Evolutionary conservation across 2,329 filamentous ascomycete genomes (phyloP).

Genomic region (Byssothecium circinans): DNA sequence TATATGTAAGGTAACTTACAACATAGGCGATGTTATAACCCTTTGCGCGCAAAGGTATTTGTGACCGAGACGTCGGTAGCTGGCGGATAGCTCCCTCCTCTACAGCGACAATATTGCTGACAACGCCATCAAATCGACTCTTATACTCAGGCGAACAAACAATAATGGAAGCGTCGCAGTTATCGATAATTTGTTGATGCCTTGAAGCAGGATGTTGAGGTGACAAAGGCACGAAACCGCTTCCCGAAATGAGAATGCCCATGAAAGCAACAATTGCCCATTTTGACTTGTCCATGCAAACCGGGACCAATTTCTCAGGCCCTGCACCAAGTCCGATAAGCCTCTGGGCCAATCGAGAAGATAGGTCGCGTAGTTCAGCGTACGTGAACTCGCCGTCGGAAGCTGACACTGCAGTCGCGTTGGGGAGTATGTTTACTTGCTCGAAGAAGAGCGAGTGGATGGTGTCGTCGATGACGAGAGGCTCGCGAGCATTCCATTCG

Average conservation of each 20-base stretch:
- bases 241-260: conserved; percentile 40
- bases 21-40: conserved; percentile 26
- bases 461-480: conserved; percentile 25
- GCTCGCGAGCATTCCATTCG: conserved; percentile 27
- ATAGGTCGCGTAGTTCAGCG: conserved; percentile 23
- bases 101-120: conserved; percentile 21
- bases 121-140: conserved; percentile 17
- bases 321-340: conserved; percentile 36
- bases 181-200: conserved; percentile 30
- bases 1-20: not conserved
- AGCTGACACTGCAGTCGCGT: conserved; percentile 27
- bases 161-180: conserved; percentile 31
- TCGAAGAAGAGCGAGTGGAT: conserved; percentile 29
- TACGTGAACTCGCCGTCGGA: conserved; percentile 38
- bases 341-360: conserved; percentile 30
- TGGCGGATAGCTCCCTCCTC: conserved; percentile 19
- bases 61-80: conserved; percentile 12
- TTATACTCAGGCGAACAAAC: conserved; percentile 31
- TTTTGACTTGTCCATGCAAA: conserved; percentile 41
- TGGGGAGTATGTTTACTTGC: conserved; percentile 19
- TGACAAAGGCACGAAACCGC: conserved; percentile 34
- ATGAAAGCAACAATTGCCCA: conserved; percentile 44
- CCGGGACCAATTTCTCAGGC: conserved; percentile 36
- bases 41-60: conserved; percentile 18
- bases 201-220: conserved; percentile 30